Conservation (phyloP, 2,329 filamentous ascomycete genomes). For the Cryphonectria carpinicola region DNA sequence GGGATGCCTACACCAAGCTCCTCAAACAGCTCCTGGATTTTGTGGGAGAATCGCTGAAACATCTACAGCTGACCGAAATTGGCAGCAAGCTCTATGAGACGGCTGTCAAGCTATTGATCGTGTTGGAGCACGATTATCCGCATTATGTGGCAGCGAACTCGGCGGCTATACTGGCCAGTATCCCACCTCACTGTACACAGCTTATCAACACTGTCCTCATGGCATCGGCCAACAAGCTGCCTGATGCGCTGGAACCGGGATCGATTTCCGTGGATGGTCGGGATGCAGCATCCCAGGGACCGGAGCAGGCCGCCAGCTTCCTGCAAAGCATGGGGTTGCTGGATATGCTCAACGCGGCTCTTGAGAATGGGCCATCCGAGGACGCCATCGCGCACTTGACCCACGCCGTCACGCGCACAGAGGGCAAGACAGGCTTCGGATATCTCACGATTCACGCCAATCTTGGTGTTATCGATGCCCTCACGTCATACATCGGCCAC, state of each 20-base stretch:
- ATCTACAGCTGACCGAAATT: slow-evolving; percentile 67
- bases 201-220: slow-evolving; percentile 86
- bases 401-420: slow-evolving; percentile 68
- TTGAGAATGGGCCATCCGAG: slow-evolving; percentile 66
- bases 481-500: slow-evolving; percentile 82
- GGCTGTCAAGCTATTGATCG: slow-evolving; percentile 77
- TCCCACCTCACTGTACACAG: slow-evolving; percentile 84
- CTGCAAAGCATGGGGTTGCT: slow-evolving; percentile 60
- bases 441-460: slow-evolving; percentile 71
- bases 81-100: slow-evolving; percentile 85
- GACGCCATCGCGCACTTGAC: slow-evolving; percentile 78
- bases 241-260: slow-evolving; percentile 72
- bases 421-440: slow-evolving; percentile 65
- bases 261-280: slow-evolving; percentile 73
- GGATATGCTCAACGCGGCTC: slow-evolving; percentile 62
- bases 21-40: slow-evolving; percentile 73
- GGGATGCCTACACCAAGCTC: slow-evolving; percentile 74
- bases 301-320: slow-evolving; percentile 63
- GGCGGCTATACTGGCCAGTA: slow-evolving; percentile 76
- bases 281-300: slow-evolving; percentile 72
- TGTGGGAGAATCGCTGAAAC: slow-evolving; percentile 79
- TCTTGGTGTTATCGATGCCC: slow-evolving; percentile 72
- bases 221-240: slow-evolving; percentile 74
- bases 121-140: slow-evolving; percentile 92
- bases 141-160: slow-evolving; percentile 92